Evolutionary conservation across 2,329 filamentous ascomycete species (phyloP).

Genomic region (Pseudogymnoascus sp.): DNA sequence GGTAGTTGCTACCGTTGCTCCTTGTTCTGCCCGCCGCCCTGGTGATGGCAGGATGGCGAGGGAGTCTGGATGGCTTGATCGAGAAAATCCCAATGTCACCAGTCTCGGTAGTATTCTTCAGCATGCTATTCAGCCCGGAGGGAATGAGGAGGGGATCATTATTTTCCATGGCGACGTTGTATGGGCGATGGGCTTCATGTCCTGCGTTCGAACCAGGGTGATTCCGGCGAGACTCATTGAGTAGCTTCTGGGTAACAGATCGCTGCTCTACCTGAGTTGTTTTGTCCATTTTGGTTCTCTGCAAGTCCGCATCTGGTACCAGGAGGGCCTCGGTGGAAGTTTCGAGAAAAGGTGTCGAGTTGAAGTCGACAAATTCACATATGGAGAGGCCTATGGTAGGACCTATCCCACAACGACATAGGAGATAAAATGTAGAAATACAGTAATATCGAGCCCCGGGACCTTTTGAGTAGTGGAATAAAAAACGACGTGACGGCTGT

Average conservation of each 20-base stretch:
- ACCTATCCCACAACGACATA: neutral
- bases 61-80: constrained; percentile 36
- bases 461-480: neutral
- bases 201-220: neutral
- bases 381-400: neutral
- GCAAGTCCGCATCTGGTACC: neutral
- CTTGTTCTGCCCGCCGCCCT: constrained; percentile 16
- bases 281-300: neutral
- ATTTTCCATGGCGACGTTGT: constrained; percentile 17
- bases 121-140: constrained; percentile 53
- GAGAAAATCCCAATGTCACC: constrained; percentile 57
- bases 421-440: neutral
- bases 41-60: constrained; percentile 20
- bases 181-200: neutral
- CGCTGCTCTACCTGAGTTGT: neutral
- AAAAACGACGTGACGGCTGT: neutral
- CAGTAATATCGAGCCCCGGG: neutral
- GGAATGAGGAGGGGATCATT: constrained; percentile 38
- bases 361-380: neutral
- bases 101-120: constrained; percentile 58
- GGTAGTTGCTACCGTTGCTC: constrained; percentile 13
- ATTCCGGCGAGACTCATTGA: neutral
- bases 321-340: neutral
- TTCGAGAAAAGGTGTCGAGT: neutral
- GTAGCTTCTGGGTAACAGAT: neutral